A percentile compares a stretch with the other conserved stretches of the same genome.
Evolutionary conservation across 495 filamentous ascomycete genomes (phyloP).

Genomic region (Aspergillus diversus): DNA sequence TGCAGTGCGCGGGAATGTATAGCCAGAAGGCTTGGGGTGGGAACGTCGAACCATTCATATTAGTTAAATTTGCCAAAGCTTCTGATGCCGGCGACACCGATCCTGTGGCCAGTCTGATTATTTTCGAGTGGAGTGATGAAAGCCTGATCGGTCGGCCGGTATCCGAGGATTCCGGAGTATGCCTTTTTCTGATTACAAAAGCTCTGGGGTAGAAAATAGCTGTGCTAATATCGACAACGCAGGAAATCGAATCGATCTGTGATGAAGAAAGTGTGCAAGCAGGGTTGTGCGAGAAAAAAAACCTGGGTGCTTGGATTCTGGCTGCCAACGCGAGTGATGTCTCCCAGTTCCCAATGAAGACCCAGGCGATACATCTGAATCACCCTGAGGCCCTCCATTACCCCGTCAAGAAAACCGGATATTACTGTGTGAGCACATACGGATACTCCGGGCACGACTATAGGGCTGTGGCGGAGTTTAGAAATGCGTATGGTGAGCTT

Average conservation of each 20-base stretch:
- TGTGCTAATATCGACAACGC: slow-evolving; percentile 24
- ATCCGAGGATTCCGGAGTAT: slow-evolving; percentile 40
- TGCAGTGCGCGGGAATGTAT: slow-evolving; percentile 98
- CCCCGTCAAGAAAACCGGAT: slow-evolving; percentile 82
- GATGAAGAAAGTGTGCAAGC: slow-evolving; percentile 65
- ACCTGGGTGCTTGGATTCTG: slow-evolving; percentile 87
- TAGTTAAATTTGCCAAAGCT: slow-evolving; percentile 74
- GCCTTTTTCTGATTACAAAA: slow-evolving; percentile 4
- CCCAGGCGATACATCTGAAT: slow-evolving; percentile 81
- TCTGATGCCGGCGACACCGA: slow-evolving; percentile 60
- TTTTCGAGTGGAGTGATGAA: slow-evolving; percentile 93
- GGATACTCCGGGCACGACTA: slow-evolving; percentile 65
- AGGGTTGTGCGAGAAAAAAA: slow-evolving; percentile 68
- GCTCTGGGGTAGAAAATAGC: neutral
- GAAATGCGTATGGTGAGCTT: slow-evolving; percentile 95
- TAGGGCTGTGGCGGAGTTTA: slow-evolving; percentile 82
- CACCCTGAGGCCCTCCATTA: slow-evolving; percentile 76
- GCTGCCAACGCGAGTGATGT: slow-evolving; percentile 68
- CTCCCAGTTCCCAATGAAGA: slow-evolving; percentile 71
- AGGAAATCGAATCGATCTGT: slow-evolving; percentile 76
- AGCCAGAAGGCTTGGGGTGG: slow-evolving; percentile 88
- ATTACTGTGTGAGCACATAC: slow-evolving; percentile 90
- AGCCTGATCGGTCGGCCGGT: slow-evolving; percentile 66
- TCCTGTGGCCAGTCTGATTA: slow-evolving; percentile 78
- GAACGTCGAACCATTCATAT: slow-evolving; percentile 83